Percentiles rank a stretch among this genome's conserved stretches.
Evolutionary conservation across 1,284 basidiomycete species (phyloP).

Genomic region (Pyrrhoderma lamaoense): DNA sequence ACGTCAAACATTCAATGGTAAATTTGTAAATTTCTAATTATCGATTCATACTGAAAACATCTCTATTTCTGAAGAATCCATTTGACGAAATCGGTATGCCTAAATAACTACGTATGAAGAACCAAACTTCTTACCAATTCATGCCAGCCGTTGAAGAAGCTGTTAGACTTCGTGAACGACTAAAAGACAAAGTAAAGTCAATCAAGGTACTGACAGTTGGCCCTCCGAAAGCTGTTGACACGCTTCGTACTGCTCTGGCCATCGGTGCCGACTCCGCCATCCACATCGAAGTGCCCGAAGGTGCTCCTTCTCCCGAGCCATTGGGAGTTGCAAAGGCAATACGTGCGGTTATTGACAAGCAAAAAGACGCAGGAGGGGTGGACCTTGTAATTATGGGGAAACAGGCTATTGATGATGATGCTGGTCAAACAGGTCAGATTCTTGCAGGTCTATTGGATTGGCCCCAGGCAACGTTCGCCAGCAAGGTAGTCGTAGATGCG

Average conservation of each 20-base stretch:
- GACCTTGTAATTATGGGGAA: conserved; percentile 97
- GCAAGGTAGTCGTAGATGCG: conserved; percentile 76
- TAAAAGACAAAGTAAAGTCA: conserved; percentile 68
- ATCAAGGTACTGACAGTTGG: conserved; percentile 94
- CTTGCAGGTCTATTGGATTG: conserved; percentile 89
- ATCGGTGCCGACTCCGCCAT: conserved; percentile 96
- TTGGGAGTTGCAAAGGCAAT: conserved; percentile 84
- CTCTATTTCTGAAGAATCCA: conserved; percentile 60
- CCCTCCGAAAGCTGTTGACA: conserved; percentile 84
- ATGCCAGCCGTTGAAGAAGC: conserved; percentile 92
- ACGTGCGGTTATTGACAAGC: conserved; percentile 67
- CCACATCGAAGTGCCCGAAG: conserved; percentile 83
- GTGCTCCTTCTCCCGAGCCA: conserved; percentile 69
- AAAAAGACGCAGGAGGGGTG: conserved; percentile 50
- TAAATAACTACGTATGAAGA: not conserved
- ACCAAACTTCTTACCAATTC: not conserved
- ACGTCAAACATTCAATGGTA: conserved; percentile 97
- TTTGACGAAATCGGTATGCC: conserved; percentile 88
- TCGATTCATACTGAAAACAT: not conserved
- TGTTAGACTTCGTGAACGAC: conserved; percentile 82
- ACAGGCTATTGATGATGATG: conserved; percentile 97
- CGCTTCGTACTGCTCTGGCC: conserved; percentile 90
- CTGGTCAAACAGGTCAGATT: conserved; percentile 97
- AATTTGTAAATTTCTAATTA: conserved; percentile 22
- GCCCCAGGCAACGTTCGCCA: conserved; percentile 94